Percentiles rank a stretch among this genome's conserved stretches.
phyloP scores from a whole-genome alignment of 179 eudicot genomes.

The Sideroxylon spinosum region DNA sequence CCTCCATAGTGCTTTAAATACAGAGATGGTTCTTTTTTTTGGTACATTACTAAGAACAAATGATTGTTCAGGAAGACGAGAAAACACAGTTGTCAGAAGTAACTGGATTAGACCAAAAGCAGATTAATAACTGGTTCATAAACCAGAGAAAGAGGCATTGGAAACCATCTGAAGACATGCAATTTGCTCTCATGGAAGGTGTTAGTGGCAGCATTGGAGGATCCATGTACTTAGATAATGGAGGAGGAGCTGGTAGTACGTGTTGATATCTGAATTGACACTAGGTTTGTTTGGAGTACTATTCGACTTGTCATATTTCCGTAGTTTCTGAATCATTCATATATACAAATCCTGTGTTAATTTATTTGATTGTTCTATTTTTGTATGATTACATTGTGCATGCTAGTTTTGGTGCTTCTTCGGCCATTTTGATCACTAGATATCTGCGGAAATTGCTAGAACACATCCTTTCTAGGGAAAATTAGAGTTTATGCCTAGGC shows the following conservation, averaged over 20 bases:
- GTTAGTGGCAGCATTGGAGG: conserved; percentile 27
- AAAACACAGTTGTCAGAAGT: conserved; percentile 61
- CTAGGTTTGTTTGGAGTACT: conserved; percentile 1
- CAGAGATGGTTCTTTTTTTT: too few relatives aligned
- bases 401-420: not conserved
- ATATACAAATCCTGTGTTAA: not conserved
- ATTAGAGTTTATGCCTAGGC: not conserved
- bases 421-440: not conserved
- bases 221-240: conserved; percentile 24
- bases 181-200: conserved; percentile 72
- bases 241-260: conserved; percentile 25
- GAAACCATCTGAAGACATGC: conserved; percentile 87
- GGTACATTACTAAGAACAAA: not conserved
- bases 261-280: conserved; percentile 22
- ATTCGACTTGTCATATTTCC: not conserved
- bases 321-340: conserved; percentile 1
- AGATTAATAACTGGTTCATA: conserved; percentile 89
- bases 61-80: conserved; percentile 65
- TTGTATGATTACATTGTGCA: not conserved
- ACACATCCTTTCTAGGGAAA: not conserved
- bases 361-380: not conserved
- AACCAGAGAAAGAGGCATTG: conserved; percentile 90
- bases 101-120: conserved; percentile 86
- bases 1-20: not conserved
- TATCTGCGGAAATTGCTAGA: not conserved